Conservation (phyloP, 2,329 filamentous ascomycete species). For the Orbilia javanica region DNA sequence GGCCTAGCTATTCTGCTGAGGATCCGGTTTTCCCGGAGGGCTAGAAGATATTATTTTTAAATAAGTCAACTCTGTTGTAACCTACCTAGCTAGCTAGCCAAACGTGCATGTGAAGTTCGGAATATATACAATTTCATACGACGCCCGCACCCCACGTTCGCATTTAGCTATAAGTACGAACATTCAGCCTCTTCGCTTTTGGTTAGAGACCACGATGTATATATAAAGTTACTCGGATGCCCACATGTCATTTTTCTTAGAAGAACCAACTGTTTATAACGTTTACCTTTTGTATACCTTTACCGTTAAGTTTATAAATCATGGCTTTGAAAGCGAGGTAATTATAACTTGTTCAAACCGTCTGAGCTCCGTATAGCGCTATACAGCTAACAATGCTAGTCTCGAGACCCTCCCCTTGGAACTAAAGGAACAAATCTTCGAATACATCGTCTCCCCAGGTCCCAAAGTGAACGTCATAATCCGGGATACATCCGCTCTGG, state of each 20-base stretch:
- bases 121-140: too few relatives aligned
- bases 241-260: not conserved
- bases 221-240: not conserved
- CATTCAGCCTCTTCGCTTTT: conserved; percentile 1
- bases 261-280: not conserved
- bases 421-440: conserved; percentile 44
- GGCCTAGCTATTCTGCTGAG: too few relatives aligned
- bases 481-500: conserved; percentile 27
- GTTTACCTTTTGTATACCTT: not conserved
- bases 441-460: conserved; percentile 24
- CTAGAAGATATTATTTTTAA: too few relatives aligned
- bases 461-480: conserved; percentile 50
- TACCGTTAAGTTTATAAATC: too few relatives aligned
- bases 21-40: too few relatives aligned
- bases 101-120: conserved; percentile 1
- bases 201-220: not conserved
- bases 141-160: not conserved
- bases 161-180: not conserved
- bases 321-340: conserved; percentile 43
- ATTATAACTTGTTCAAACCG: too few relatives aligned
- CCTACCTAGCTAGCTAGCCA: too few relatives aligned
- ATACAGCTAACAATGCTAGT: too few relatives aligned
- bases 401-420: conserved; percentile 49
- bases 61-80: too few relatives aligned
- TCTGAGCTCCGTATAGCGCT: too few relatives aligned